Conservation (phyloP, 2,329 filamentous ascomycete genomes). For the Alternaria longipes region DNA sequence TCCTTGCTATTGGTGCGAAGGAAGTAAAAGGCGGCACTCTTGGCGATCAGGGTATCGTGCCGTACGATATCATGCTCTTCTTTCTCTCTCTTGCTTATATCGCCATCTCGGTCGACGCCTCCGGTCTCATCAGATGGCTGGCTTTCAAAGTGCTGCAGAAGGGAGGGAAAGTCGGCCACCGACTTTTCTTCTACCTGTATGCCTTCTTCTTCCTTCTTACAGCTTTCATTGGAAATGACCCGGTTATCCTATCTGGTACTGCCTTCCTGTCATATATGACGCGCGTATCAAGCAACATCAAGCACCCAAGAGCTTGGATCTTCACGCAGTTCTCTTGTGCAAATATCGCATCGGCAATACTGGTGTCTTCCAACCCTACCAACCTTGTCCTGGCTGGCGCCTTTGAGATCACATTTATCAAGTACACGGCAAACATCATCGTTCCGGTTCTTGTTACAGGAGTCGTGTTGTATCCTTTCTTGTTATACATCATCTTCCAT, state of each 20-base stretch:
- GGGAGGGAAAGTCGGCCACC: conserved; percentile 72
- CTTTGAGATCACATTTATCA: conserved; percentile 75
- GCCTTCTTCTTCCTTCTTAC: conserved; percentile 74
- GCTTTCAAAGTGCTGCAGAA: conserved; percentile 75
- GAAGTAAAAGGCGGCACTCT: conserved; percentile 76
- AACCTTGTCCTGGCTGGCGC: conserved; percentile 78
- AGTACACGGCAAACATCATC: conserved; percentile 80
- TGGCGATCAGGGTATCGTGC: conserved; percentile 71
- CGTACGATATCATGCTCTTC: conserved; percentile 78
- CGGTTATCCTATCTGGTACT: conserved; percentile 77
- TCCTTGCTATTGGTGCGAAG: conserved; percentile 70
- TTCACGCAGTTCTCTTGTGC: conserved; percentile 75
- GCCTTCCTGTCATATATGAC: conserved; percentile 82
- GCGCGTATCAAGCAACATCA: conserved; percentile 75
- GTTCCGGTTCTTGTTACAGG: conserved; percentile 75
- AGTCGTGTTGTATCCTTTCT: conserved; percentile 72
- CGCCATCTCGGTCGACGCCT: conserved; percentile 79
- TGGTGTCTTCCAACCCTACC: conserved; percentile 81
- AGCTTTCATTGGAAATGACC: conserved; percentile 77
- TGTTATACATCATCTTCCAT: conserved; percentile 74
- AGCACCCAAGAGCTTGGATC: conserved; percentile 76
- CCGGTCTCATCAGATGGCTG: conserved; percentile 74
- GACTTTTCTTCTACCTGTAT: conserved; percentile 77
- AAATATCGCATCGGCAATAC: conserved; percentile 77
- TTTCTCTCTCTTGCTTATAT: conserved; percentile 79